Evolutionary conservation across 768 basidiomycete genomes (phyloP).

Genomic region (Tulasnella sp.): DNA sequence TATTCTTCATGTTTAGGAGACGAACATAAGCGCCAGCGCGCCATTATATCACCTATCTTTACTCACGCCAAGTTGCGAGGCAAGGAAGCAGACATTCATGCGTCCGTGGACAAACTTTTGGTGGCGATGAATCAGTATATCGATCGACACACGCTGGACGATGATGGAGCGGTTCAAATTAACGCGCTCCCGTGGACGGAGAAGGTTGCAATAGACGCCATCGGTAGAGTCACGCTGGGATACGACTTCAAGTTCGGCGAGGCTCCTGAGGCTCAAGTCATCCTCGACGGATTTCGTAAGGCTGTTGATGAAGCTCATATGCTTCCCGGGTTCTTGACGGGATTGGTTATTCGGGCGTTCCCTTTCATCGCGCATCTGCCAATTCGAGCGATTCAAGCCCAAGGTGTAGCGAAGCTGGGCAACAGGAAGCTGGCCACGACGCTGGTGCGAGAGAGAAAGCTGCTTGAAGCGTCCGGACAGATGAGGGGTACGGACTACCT

Average conservation of each 20-base stretch:
- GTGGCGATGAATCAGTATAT: neutral
- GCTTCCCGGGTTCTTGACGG: conserved; percentile 17
- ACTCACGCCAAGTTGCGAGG: conserved; percentile 17
- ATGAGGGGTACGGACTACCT: conserved; percentile 16
- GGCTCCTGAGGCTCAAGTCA: conserved; percentile 25
- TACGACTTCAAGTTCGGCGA: conserved; percentile 31
- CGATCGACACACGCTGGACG: neutral
- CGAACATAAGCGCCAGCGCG: conserved; percentile 27
- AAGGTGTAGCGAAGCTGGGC: conserved; percentile 24
- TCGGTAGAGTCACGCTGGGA: conserved; percentile 30
- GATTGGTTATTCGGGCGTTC: conserved; percentile 22
- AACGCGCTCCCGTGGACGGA: conserved; percentile 19
- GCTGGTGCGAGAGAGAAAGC: neutral
- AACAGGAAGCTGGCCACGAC: conserved; percentile 18
- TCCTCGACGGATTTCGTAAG: conserved; percentile 24
- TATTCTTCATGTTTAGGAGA: conserved; percentile 22
- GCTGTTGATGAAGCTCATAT: conserved; percentile 20
- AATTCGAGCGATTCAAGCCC: conserved; percentile 22
- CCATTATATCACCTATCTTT: conserved; percentile 19
- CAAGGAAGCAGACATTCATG: conserved; percentile 12
- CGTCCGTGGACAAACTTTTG: conserved; percentile 11
- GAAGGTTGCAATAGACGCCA: conserved; percentile 23
- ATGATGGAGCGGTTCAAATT: neutral
- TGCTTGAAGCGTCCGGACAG: neutral
- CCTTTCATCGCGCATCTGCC: conserved; percentile 25